Evolutionary conservation across 2,329 filamentous ascomycete genomes (phyloP).

Genomic region (Tolypocladium guangdongense): DNA sequence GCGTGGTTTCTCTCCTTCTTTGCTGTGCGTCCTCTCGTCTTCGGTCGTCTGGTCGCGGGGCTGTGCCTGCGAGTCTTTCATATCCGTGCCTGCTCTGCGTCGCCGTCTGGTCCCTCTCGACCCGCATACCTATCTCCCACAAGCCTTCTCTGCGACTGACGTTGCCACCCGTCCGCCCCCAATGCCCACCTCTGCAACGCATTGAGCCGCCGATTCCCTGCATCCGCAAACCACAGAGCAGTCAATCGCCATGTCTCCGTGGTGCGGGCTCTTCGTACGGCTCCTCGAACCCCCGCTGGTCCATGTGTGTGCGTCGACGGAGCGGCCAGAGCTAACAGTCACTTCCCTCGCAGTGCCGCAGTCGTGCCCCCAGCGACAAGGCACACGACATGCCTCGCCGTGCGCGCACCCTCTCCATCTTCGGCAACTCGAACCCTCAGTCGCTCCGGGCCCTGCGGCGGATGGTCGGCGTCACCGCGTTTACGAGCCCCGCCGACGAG

Average conservation of each 20-base stretch:
- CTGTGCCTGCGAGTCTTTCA: not conserved
- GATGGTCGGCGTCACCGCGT: constrained; percentile 22
- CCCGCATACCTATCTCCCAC: not conserved
- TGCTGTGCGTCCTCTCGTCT: not conserved
- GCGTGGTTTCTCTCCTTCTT: not conserved
- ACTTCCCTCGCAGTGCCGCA: constrained; percentile 5
- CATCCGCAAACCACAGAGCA: not conserved
- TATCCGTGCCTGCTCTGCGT: not conserved
- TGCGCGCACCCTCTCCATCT: constrained; percentile 27
- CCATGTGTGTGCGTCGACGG: too few species aligned
- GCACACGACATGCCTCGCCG: constrained; percentile 15
- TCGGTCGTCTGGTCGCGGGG: not conserved
- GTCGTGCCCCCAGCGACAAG: constrained; percentile 5
- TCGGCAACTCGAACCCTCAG: constrained; percentile 22
- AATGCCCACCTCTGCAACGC: not conserved
- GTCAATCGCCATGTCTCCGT: constrained; percentile 8
- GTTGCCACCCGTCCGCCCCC: not conserved
- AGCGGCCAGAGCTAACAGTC: not conserved
- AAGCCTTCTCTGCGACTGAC: not conserved
- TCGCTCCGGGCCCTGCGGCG: constrained; percentile 17
- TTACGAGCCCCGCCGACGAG: constrained; percentile 11
- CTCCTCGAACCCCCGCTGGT: not conserved
- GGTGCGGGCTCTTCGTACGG: constrained; percentile 15
- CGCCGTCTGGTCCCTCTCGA: not conserved
- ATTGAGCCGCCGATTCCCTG: not conserved